Evolutionary conservation across 768 basidiomycete species (phyloP), one percentile per base, ranked within the genome.

Genomic region (Clathrus columnatus): DNA sequence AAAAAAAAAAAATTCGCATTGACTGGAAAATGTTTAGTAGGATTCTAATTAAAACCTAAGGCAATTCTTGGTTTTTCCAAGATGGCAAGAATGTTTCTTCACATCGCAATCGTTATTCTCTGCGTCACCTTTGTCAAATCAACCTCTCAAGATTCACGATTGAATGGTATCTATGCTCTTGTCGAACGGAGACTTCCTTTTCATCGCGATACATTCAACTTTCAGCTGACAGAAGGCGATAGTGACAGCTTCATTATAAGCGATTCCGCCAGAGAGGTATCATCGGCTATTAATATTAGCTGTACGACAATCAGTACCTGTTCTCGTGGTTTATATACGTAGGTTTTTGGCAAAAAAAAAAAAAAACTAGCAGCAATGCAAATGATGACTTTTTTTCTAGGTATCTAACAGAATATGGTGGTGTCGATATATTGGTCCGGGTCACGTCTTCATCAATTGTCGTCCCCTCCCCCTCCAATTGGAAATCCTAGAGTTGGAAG

Each of bases 371-470:
- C n/a, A n/a, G n/a, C n/a, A n/a, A n/a, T 11, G 7, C 24, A 26
- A 41, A 32, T 18, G 49, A 2, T 23, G n/a, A 48, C 48, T 11
- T 26, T 16, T 20, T 20, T 10, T 29, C 14, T 26, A 72, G 70
- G 2, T 74, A 73, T 57, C 64, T 70, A 36, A 73, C 71, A 1
- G 65, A 69, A 27, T 63, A 65, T 46, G 70, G 65, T 5, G 66
- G 67, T 1, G 70, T 73, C 5, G 73, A 74, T 47, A 44, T 73
- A 70, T 68, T 74, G 72, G 73, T 72, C 73, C 1, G 70, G 73
- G 5, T 73, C 73, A 2, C 68, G 72, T 26, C 66, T 74, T 23
- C 55, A 66, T 21, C 47, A 64, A 27, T 64, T 74, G 6, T 65
- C 72, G 4, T 0, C 54, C 0, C 43, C 52, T 18, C 60, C 74